Percentiles rank a stretch among this genome's conserved stretches.
Evolutionary conservation across 306 rosid genomes (phyloP).

Genomic region (Cicer judaicum): DNA sequence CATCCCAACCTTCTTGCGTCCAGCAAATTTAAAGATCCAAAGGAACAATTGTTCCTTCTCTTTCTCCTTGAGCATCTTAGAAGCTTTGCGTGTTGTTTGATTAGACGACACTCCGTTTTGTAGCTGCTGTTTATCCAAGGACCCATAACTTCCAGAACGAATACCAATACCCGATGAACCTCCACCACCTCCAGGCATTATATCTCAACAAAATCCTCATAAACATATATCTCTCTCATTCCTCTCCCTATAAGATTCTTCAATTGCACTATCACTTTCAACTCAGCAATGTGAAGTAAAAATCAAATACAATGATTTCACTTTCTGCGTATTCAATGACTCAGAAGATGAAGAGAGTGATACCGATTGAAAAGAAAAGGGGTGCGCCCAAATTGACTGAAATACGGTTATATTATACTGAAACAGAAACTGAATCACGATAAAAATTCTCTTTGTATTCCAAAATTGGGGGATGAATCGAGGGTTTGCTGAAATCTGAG

Average conservation of each 20-base stretch:
- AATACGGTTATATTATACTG: constrained; percentile 3
- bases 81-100: constrained; percentile 64
- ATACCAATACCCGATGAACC: constrained; percentile 76
- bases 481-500: constrained; percentile 53
- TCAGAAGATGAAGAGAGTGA: constrained; percentile 19
- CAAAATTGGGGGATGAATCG: constrained; percentile 42
- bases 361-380: background rate
- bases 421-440: constrained; percentile 36
- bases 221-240: constrained; percentile 59
- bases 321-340: constrained; percentile 11
- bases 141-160: constrained; percentile 86
- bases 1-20: constrained; percentile 85
- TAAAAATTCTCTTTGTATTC: background rate
- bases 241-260: constrained; percentile 11
- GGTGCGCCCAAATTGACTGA: constrained; percentile 29
- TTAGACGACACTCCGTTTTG: constrained; percentile 56
- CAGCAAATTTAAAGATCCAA: constrained; percentile 82
- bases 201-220: constrained; percentile 50
- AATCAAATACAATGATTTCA: background rate
- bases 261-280: constrained; percentile 38
- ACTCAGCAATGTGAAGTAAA: constrained; percentile 33
- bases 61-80: constrained; percentile 89
- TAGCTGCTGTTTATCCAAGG: constrained; percentile 78
- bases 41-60: constrained; percentile 76
- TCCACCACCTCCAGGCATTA: constrained; percentile 63